Evolutionary conservation across 305 asterid genomes (phyloP).

Genomic region (Stenogyne calaminthoides): DNA sequence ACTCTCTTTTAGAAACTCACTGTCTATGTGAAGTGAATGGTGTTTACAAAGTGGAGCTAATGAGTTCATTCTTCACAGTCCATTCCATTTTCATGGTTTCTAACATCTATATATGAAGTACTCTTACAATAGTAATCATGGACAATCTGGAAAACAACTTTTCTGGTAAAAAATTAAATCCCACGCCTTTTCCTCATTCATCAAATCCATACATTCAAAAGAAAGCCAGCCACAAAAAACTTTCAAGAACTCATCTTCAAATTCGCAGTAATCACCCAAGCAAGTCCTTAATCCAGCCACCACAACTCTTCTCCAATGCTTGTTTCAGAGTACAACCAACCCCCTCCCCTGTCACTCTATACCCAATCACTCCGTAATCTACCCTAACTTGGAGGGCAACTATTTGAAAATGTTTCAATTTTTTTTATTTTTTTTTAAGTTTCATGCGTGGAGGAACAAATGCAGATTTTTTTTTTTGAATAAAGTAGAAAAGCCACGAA

Average conservation of each 20-base stretch:
- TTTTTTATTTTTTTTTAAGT: conserved; percentile 1
- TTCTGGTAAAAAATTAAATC: no score
- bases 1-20: not conserved
- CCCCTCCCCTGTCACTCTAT: no score
- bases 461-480: not conserved
- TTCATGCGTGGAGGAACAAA: conserved; percentile 14
- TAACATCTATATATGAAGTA: not conserved
- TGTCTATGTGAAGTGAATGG: not conserved
- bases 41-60: not conserved
- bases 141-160: not conserved
- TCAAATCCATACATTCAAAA: not conserved
- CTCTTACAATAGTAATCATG: not conserved
- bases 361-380: no score
- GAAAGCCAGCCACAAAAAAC: conserved; percentile 32
- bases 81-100: not conserved
- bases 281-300: conserved; percentile 32
- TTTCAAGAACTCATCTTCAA: conserved; percentile 23
- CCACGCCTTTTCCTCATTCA: not conserved
- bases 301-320: conserved; percentile 28
- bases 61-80: not conserved
- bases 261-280: conserved; percentile 3
- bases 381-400: not conserved
- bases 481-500: not conserved
- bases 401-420: not conserved
- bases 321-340: no score